A percentile compares a stretch with the other conserved stretches of the same genome.
Evolutionary conservation across 495 filamentous ascomycete species (phyloP).

Genomic region (Viridothelium virens): DNA sequence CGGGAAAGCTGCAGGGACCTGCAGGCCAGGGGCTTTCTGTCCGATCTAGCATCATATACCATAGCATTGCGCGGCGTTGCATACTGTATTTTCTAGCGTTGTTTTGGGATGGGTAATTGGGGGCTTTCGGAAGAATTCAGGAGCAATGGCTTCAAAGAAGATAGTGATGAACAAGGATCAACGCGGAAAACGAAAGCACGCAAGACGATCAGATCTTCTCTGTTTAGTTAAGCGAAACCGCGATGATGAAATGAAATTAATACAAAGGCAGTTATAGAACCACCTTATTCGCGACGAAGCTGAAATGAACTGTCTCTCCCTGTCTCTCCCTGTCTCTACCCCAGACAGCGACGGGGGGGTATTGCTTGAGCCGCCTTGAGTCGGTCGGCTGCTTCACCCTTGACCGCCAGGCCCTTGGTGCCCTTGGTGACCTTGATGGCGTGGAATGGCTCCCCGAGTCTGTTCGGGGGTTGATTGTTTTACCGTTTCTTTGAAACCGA

Average conservation of each 20-base stretch:
- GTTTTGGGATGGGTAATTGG: background rate
- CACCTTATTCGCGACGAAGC: background rate
- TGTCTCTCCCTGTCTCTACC: background rate
- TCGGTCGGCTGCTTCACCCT: background rate
- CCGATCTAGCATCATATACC: slow-evolving; percentile 8
- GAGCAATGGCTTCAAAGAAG: background rate
- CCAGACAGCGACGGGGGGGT: background rate
- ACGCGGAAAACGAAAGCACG: no score
- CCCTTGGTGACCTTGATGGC: background rate
- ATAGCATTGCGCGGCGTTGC: slow-evolving; percentile 6
- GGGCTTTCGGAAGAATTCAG: background rate
- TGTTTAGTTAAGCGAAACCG: background rate
- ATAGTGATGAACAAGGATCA: background rate
- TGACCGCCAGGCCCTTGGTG: background rate
- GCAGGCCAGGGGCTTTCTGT: slow-evolving; percentile 2
- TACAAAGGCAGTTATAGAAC: background rate
- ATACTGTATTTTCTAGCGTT: background rate
- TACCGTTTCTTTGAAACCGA: slow-evolving; percentile 6
- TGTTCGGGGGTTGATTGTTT: background rate
- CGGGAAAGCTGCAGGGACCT: slow-evolving; percentile 8
- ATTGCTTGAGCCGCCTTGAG: background rate
- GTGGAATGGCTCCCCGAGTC: background rate
- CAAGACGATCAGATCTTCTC: background rate
- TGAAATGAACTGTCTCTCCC: background rate
- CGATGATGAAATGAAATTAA: background rate